Base-by-base conservation (phyloP, 2,329 filamentous ascomycete species). In the Penicillium crustosum region DNA sequence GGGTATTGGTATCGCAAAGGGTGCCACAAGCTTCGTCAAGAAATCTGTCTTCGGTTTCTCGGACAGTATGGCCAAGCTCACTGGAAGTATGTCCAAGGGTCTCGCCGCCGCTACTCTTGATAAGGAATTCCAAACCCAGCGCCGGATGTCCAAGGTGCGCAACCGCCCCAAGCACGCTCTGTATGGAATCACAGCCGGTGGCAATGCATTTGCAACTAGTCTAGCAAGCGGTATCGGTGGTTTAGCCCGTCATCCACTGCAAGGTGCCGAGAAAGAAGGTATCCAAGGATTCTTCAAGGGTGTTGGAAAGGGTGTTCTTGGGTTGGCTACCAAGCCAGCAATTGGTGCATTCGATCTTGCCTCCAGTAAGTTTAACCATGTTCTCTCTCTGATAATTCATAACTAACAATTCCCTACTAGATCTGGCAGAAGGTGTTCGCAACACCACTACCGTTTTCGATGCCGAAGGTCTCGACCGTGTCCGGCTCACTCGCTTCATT, bases 371-470 rank as follows among this genome's bases (percentile, higher is more conserved):
- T 44, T 29, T 8, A 48, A 6, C 7, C 27, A 33, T 41, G 27
- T 21, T 23, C n/a, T 29, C 17, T 38, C 13, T n/a, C 2, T 35
- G 10, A 1, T 21, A 21, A 21, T 25, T 19, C 23, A 33, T 29
- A 8, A 38, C 9, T 39, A 27, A 41, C 29, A 27, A 39, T 19
- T 51, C 48, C 23, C 25, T 36, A 35, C 7, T 57, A 79, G 77
- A 97, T 73, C 89, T 99, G 66, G 93, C 92, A 27, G 94, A 99
- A 77, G 94, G 94, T 52, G 96, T 99, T 55, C 92, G 94, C 70
- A 99, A 99, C 78, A 99, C 94, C 0, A 99, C 95, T 1, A 99
- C 94, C 0, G 94, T 99, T 21, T 99, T 99, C 73, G 94, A 99
- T 70, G 90, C 90, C 27, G 89, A 93, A 59, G 94, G 95, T 52